phyloP scores from a whole-genome alignment of 352 stramenopile genomes.

The Pythium sp. region DNA sequence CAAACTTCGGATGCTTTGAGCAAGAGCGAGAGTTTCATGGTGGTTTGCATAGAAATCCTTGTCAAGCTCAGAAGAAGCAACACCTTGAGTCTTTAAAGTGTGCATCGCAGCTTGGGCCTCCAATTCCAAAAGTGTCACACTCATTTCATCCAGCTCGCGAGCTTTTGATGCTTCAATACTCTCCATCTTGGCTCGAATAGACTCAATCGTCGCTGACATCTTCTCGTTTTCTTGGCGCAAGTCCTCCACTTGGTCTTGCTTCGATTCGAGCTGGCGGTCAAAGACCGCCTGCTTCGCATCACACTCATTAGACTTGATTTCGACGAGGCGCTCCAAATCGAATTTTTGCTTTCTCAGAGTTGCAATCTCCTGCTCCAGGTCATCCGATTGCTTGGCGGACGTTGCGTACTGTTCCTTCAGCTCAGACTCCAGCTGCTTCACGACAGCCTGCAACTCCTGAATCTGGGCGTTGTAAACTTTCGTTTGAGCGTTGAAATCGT shows the following conservation, averaged over 20 bases:
- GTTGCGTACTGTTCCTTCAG: conserved; percentile 52
- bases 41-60: conserved; percentile 43
- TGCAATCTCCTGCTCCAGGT: conserved; percentile 48
- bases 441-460: conserved; percentile 40
- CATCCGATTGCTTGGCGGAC: conserved; percentile 31
- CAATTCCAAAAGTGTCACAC: conserved; percentile 33
- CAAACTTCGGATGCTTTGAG: conserved; percentile 43
- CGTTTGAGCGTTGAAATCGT: conserved; percentile 37
- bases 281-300: conserved; percentile 40
- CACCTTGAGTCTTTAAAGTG: neutral
- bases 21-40: conserved; percentile 40
- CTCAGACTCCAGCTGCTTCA: conserved; percentile 35
- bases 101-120: conserved; percentile 19
- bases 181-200: conserved; percentile 44
- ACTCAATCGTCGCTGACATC: conserved; percentile 30
- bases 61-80: conserved; percentile 20
- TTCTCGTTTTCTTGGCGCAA: conserved; percentile 45
- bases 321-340: conserved; percentile 37
- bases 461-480: conserved; percentile 44
- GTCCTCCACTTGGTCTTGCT: conserved; percentile 36
- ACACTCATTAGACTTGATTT: conserved; percentile 34
- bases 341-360: conserved; percentile 36
- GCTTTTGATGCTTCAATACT: conserved; percentile 37
- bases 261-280: conserved; percentile 38
- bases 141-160: conserved; percentile 37